Conservation (phyloP, 768 basidiomycete genomes). For the Paxillus ammoniavirescens region DNA sequence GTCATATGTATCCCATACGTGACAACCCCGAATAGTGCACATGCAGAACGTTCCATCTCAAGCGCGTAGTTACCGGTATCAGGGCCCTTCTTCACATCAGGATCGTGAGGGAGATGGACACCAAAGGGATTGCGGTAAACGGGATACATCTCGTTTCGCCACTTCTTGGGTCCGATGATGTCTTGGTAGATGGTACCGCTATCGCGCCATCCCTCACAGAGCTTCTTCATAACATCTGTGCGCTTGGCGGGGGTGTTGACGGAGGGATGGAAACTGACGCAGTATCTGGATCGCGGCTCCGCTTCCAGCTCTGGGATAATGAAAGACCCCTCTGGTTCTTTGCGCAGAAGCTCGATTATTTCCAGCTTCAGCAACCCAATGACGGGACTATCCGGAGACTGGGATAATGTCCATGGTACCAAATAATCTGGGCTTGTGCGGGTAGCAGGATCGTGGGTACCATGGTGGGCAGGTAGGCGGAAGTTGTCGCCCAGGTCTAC, state of each 20-base stretch:
- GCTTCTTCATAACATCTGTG: conserved; percentile 56
- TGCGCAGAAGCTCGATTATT: conserved; percentile 51
- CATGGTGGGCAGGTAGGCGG: conserved; percentile 33
- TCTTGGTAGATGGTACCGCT: conserved; percentile 51
- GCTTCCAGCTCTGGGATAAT: conserved; percentile 32
- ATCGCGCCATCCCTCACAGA: conserved; percentile 79
- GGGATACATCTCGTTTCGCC: conserved; percentile 85
- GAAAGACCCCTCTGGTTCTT: conserved; percentile 48
- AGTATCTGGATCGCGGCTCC: conserved; percentile 20
- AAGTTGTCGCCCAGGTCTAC: conserved; percentile 75
- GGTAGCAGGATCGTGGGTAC: conserved; percentile 22
- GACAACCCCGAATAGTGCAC: conserved; percentile 83
- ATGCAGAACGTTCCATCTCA: conserved; percentile 86
- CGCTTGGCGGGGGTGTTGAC: conserved; percentile 58
- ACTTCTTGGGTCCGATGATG: conserved; percentile 72
- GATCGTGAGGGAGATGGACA: conserved; percentile 35
- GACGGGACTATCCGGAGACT: conserved; percentile 49
- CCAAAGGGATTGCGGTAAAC: conserved; percentile 73
- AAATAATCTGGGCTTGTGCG: conserved; percentile 41
- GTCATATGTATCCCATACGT: conserved; percentile 95
- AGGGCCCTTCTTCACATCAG: conserved; percentile 28
- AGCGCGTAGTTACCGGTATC: conserved; percentile 67
- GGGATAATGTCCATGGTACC: conserved; percentile 54
- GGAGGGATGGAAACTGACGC: conserved; percentile 50
- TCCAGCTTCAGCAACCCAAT: conserved; percentile 61